Evolutionary conservation across 2,329 filamentous ascomycete genomes (phyloP).

Genomic region (Sclerotinia sclerotiorum): DNA sequence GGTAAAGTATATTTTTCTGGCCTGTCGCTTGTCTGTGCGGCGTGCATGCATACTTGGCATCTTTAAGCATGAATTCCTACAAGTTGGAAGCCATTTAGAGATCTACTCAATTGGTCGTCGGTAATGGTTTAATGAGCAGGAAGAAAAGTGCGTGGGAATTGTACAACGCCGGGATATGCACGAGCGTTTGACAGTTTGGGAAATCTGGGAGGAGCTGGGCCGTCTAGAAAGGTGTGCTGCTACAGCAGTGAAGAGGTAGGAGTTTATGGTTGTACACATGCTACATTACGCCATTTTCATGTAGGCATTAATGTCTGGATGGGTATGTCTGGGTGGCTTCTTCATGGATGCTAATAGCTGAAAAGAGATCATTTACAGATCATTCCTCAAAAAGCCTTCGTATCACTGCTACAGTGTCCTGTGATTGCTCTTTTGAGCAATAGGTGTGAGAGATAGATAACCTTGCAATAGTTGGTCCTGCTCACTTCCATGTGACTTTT

Average conservation of each 20-base stretch:
- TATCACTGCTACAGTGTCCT: background rate
- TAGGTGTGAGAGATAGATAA: background rate
- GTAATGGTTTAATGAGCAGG: background rate
- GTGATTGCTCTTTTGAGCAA: background rate
- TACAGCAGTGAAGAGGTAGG: slow-evolving; percentile 18
- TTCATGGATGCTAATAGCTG: background rate
- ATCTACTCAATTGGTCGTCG: slow-evolving; percentile 3
- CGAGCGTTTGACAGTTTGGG: slow-evolving; percentile 17
- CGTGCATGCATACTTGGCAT: slow-evolving; percentile 11
- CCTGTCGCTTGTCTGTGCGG: slow-evolving; percentile 3
- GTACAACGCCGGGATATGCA: slow-evolving; percentile 19
- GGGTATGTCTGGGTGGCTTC: background rate
- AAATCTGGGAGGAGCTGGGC: slow-evolving; percentile 14
- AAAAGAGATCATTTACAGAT: background rate
- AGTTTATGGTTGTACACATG: slow-evolving; percentile 12
- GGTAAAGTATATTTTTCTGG: background rate
- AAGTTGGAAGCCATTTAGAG: background rate
- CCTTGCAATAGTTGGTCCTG: background rate
- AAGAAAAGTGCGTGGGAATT: background rate
- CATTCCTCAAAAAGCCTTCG: background rate
- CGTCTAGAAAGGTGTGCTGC: slow-evolving; percentile 4
- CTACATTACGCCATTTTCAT: slow-evolving; percentile 2
- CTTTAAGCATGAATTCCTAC: background rate
- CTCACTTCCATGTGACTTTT: slow-evolving; percentile 14
- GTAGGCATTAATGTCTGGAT: background rate